Conservation (phyloP, 1,284 basidiomycete genomes). For the Ceratobasidium papillatum region DNA sequence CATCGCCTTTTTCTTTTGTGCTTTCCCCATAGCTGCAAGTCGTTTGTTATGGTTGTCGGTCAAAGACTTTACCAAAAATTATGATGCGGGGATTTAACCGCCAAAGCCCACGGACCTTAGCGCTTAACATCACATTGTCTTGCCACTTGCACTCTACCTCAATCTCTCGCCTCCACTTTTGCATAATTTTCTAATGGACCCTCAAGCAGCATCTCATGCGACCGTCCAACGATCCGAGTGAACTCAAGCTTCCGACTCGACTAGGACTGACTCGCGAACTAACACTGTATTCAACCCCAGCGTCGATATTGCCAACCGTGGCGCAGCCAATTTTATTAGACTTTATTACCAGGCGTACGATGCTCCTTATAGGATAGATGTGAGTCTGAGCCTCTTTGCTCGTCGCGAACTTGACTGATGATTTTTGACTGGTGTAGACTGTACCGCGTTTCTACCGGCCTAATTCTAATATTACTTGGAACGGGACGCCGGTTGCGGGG, state of each 20-base stretch:
- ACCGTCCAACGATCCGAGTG: conserved; percentile 39
- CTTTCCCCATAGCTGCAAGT: conserved; percentile 76
- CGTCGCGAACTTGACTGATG: conserved; percentile 54
- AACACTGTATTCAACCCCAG: conserved; percentile 53
- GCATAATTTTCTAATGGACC: conserved; percentile 7
- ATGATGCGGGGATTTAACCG: conserved; percentile 25
- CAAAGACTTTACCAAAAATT: conserved; percentile 29
- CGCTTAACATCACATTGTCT: not conserved
- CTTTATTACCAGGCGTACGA: conserved; percentile 83
- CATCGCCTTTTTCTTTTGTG: conserved; percentile 81
- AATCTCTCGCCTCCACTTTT: not conserved
- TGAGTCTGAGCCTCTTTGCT: conserved; percentile 8
- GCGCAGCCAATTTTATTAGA: conserved; percentile 78
- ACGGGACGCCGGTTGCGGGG: conserved; percentile 81
- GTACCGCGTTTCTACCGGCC: conserved; percentile 80
- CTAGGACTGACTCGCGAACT: conserved; percentile 34
- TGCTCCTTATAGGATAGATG: conserved; percentile 63
- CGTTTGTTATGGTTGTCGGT: conserved; percentile 26
- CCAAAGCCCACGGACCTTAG: conserved; percentile 4
- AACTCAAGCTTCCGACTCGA: conserved; percentile 39
- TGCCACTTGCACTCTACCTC: too few species aligned
- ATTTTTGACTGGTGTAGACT: conserved; percentile 48
- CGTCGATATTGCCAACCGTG: conserved; percentile 81
- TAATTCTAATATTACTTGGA: conserved; percentile 80
- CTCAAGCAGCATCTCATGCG: conserved; percentile 32